Evolutionary conservation across 768 basidiomycete genomes (phyloP), one percentile per base, ranked within the genome.

Genomic region (Dioszegia aurantiaca): DNA sequence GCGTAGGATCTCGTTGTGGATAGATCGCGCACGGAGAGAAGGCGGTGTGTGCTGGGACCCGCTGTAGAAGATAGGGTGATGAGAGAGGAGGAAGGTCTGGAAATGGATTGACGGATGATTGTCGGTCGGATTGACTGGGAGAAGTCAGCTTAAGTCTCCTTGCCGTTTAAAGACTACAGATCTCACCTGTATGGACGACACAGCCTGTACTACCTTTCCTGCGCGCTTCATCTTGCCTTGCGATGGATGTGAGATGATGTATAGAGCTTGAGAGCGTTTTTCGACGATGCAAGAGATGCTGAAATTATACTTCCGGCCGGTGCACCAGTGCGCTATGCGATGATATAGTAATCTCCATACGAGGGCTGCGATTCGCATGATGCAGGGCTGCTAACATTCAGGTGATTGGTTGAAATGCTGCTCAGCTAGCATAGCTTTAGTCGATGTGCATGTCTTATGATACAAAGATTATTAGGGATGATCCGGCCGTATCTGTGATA

Each of bases 41-140:
- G n/a, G n/a, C n/a, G n/a, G 5, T 37, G 31, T n/a, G 30, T 4
- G 33, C 42, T 57, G 31, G 56, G 56, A 3, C 56, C 56, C 2
- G 56, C 56, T 31, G 48, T 9, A 10, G 56, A 27, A 4, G 24
- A 27, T 9, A 30, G 23, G 6, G 45, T 28, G 33, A 39, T 6
- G 14, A 57, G 45, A 16, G 33, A 33, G 33, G 33, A 33, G 33
- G 33, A 33, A 33, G 33, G 33, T 14, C 8, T 33, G 33, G 14
- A 33, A 14, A 33, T 6, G 33, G 33, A 33, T 6, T 6, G 6
- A 6, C 33, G 33, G 28, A 14, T 1, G 56, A 36, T 23, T 44
- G 45, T 19, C 56, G 44, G 56, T 47, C 44, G 44, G 27, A n/a
- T 19, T 4, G 47, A 19, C 31, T 31, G 23, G 8, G 12, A 17